Conservation (phyloP, 2,329 filamentous ascomycete genomes). For the Fusarium staphyleae region DNA sequence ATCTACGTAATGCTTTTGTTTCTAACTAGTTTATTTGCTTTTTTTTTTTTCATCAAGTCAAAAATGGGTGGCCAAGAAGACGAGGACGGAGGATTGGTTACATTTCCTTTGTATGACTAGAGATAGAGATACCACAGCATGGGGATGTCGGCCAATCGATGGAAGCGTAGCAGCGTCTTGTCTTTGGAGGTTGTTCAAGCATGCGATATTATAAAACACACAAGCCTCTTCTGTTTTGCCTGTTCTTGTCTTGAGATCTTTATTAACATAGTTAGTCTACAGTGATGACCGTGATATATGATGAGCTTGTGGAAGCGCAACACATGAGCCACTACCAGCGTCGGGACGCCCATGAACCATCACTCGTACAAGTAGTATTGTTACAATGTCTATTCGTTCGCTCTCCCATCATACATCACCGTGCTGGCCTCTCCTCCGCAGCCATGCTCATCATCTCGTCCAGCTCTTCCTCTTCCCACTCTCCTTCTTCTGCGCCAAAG, state of each 20-base stretch:
- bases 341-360: slow-evolving; percentile 1
- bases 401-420: slow-evolving; percentile 27
- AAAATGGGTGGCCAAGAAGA: slow-evolving; percentile 30
- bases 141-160: slow-evolving; percentile 8
- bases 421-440: slow-evolving; percentile 33
- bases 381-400: slow-evolving; percentile 33
- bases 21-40: not conserved
- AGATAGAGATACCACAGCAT: slow-evolving; percentile 41
- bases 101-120: slow-evolving; percentile 41
- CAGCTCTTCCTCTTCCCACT: slow-evolving; percentile 63
- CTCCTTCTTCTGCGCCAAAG: slow-evolving; percentile 66
- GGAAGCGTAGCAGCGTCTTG: slow-evolving; percentile 13
- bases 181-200: slow-evolving; percentile 8
- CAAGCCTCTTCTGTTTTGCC: not conserved
- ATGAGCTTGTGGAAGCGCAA: slow-evolving; percentile 20
- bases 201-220: slow-evolving; percentile 1
- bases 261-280: slow-evolving; percentile 26
- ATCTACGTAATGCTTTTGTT: slow-evolving; percentile 24
- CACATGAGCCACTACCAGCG: slow-evolving; percentile 7
- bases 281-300: slow-evolving; percentile 11
- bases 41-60: slow-evolving; percentile 8
- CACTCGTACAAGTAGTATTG: slow-evolving; percentile 39
- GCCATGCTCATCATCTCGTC: slow-evolving; percentile 51
- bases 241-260: not conserved
- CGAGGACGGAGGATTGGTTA: slow-evolving; percentile 11